Base-by-base conservation (phyloP, 345 rosid species). In the Brassica cretica region DNA sequence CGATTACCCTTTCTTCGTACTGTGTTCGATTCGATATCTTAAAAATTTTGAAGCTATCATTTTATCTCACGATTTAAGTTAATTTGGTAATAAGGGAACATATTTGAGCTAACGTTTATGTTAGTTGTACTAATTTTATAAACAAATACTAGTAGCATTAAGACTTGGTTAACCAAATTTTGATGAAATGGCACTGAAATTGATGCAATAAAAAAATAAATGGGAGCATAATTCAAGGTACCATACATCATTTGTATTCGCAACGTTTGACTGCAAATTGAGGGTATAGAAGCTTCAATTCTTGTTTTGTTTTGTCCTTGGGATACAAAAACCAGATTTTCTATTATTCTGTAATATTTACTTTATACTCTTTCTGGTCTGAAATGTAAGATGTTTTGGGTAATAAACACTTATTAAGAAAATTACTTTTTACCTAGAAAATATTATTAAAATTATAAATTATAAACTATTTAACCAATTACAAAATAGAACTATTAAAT, bases 271-370 rank as follows among this genome's bases (percentile, higher is more conserved):
- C 84, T 77, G 84, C 81, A 68, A 77, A 67, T 81, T 59, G 81
- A 77, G 81, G 81, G 81, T 59, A 76, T 77, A 81, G 81, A 81
- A 81, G 84, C 80, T 81, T 81, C 84, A 81, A 72, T 81, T 81
- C 84, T 63, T 81, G 81, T 81, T 77, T 77, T 81, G 84, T 81
- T 77, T 81, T 77, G 4, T 77, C 71, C 72, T 81, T 81, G 75
- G 84, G 84, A 81, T 81, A 76, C 84, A 66, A 62, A 72, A 80
- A 71, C 69, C 78, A 71, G 27, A 81, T 76, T 51, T 56, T 76
- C n/a, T 62, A 59, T 62, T 71, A 70, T 75, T 3, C 49, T 41
- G 29, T 25, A 70, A 56, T 55, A 16, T 19, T 41, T 74, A 44
- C 32, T n/a, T n/a, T n/a, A n/a, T n/a, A n/a, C n/a, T n/a, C n/a